Base-by-base conservation (phyloP, 2,329 filamentous ascomycete species). In the Cladosporium halotolerans region DNA sequence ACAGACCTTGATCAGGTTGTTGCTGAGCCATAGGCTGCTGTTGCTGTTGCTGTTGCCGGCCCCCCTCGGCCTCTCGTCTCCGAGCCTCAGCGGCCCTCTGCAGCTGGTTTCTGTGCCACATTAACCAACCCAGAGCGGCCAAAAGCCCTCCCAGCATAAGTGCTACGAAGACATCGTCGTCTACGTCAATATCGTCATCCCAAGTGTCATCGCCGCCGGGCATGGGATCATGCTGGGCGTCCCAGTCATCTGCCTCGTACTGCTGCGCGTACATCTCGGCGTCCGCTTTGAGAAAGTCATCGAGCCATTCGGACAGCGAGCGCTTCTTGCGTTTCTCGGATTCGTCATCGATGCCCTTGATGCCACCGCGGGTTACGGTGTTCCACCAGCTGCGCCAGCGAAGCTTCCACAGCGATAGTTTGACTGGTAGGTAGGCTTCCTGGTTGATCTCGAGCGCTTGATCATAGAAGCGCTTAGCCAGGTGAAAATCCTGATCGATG, bases 401-500 rank as follows among this genome's bases (percentile, higher is more conserved):
- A 55, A 99, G 76, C 69, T 96, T 96, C 58, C 95, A 76, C 45
- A 99, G 74, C 58, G 89, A 92, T 31, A 99, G 74, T 9, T 89
- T 89, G 3, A 97, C 93, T 0, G 93, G 93, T 0, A 97, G 78
- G 67, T 97, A 97, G 0, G 93, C 91, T 70, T 99, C 95, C 9
- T 65, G 80, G 63, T 96, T 99, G 0, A 92, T 91, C 65, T 91
- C 89, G 31, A 96, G 75, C 1, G 93, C 92, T 56, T 93, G 80
- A 63, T 99, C 93, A 66, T 99, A 99, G 71, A 91, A 96, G 51
- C 93, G 79, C 72, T 99, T 99, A 2, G 95, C 93, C 53, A 99
- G 83, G 66, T 99, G 93, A 68, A 95, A 99, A 67, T 99, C 93
- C 68, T 99, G 93, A 52, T 88, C 86, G 16, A 97, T 81, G 2